Base-by-base conservation (phyloP, 331 rosid genomes). In the Dryas integrifolia region DNA sequence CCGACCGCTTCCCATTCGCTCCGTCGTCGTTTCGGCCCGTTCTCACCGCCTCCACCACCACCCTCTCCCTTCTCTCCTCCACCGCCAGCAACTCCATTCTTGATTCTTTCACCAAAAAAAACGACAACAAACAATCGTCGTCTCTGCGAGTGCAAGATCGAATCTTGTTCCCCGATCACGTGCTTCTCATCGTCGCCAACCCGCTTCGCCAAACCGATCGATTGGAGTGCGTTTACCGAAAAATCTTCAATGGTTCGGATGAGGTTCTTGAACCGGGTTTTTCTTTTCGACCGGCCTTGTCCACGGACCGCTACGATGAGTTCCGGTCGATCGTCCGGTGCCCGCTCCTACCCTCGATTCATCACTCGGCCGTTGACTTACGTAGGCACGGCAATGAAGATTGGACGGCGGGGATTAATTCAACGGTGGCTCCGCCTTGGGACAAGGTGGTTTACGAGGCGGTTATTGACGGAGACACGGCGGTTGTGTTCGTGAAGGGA, bases 371-470 rank as follows among this genome's bases (percentile, higher is more conserved):
- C 52, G 85, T 91, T 4, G 87, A 86, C 69, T 72, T 95, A 82
- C 70, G 86, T 58, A 70, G 83, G 77, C 72, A 66, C 13, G 89
- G 67, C 7, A 62, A 81, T 53, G 75, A 64, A 58, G 68, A 60
- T 43, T 69, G 79, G 82, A 71, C 73, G 7, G 61, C 70, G 18
- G 24, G 70, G 44, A 62, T 21, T 53, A 88, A 85, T 50, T 81
- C 66, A 58, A 72, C 85, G 59, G 76, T 50, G 67, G 51, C 82
- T 5, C 72, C 70, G 26, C 49, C 59, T 9, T 92, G 99, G 99
- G 85, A 87, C 35, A 88, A 72, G 76, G 85, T 92, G 64, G 98
- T 82, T 14, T 95, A 95, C 41, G 98, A 95, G 48, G 97, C 97
- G 52, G 85, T 30, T 21, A 76, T 92, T 5, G 99, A 95, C 24